These are phyloP conservation scores for Leccinum arenicola DNA, from an alignment of 768 basidiomycete species.

Conservation along the genomic window DNA sequence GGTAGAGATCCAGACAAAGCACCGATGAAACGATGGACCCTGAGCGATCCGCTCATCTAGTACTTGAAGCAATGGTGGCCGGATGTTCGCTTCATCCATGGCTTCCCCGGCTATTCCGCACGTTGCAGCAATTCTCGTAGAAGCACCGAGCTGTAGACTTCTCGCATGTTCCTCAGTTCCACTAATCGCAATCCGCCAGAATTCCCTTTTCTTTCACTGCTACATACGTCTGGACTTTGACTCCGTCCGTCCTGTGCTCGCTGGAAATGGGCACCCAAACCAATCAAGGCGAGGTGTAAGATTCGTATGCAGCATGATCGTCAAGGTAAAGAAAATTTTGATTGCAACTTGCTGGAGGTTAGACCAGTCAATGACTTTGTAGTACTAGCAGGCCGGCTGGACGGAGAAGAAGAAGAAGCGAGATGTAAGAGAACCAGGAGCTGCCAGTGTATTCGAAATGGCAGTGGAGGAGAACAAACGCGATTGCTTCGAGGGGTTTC, in stretches of 20 bases:
- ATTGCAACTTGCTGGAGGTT: constrained; percentile 23
- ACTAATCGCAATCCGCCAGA: not conserved
- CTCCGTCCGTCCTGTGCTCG: not conserved
- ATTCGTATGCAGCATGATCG: not conserved
- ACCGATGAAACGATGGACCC: not conserved
- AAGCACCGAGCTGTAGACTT: not conserved
- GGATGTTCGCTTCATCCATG: not conserved
- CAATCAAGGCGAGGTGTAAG: not conserved
- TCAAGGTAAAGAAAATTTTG: constrained; percentile 31
- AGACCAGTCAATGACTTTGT: not conserved
- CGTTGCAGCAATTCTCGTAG: not conserved
- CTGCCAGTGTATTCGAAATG: not conserved
- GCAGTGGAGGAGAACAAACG: not conserved
- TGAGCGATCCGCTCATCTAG: not conserved
- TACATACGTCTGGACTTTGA: no score
- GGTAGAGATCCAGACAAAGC: not conserved
- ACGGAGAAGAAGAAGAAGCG: not conserved
- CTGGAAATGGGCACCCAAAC: not conserved
- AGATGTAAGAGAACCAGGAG: not conserved
- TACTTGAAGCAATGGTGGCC: not conserved
- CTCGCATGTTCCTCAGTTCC: not conserved
- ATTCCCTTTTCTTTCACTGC: not conserved
- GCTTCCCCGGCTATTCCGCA: not conserved
- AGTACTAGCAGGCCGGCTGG: not conserved
- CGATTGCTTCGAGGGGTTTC: not conserved